phyloP scores from a whole-genome alignment of 805 yeast genomes.

The Candida maltosa region DNA sequence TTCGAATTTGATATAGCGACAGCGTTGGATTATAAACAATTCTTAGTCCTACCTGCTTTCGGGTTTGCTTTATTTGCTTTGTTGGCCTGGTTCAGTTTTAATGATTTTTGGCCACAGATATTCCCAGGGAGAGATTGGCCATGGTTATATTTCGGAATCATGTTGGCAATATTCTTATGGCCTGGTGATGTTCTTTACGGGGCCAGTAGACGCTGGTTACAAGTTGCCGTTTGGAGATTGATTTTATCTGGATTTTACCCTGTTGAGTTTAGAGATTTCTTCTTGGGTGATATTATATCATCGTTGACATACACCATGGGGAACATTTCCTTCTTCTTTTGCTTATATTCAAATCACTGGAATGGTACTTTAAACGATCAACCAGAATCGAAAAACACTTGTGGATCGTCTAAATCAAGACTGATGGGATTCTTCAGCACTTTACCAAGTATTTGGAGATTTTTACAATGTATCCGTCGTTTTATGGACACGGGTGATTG shows the following conservation, averaged over 20 bases:
- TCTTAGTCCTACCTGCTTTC: slow-evolving; percentile 59
- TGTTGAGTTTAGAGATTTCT: slow-evolving; percentile 92
- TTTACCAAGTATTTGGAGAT: slow-evolving; percentile 87
- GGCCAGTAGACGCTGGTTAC: slow-evolving; percentile 75
- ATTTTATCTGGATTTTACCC: slow-evolving; percentile 84
- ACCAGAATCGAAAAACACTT: slow-evolving; percentile 36
- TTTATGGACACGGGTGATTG: slow-evolving; percentile 89
- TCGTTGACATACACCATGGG: slow-evolving; percentile 86
- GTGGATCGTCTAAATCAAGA: slow-evolving; percentile 79
- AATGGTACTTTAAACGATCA: slow-evolving; percentile 42
- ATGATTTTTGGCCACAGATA: slow-evolving; percentile 56
- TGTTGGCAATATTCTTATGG: slow-evolving; percentile 46
- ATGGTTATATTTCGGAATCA: slow-evolving; percentile 63
- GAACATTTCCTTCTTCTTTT: slow-evolving; percentile 79
- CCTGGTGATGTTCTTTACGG: slow-evolving; percentile 60
- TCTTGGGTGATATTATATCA: slow-evolving; percentile 86
- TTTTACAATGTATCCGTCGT: slow-evolving; percentile 87
- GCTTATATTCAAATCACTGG: slow-evolving; percentile 78
- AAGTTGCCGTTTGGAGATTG: slow-evolving; percentile 68
- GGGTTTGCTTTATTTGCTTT: slow-evolving; percentile 55
- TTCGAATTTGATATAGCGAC: slow-evolving; percentile 79
- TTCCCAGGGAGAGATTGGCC: slow-evolving; percentile 77
- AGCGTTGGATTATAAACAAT: slow-evolving; percentile 64
- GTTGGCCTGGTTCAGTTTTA: slow-evolving; percentile 73
- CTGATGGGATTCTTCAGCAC: slow-evolving; percentile 80